Conservation (phyloP, 2,329 filamentous ascomycete species). For the Aphanocladium album region DNA sequence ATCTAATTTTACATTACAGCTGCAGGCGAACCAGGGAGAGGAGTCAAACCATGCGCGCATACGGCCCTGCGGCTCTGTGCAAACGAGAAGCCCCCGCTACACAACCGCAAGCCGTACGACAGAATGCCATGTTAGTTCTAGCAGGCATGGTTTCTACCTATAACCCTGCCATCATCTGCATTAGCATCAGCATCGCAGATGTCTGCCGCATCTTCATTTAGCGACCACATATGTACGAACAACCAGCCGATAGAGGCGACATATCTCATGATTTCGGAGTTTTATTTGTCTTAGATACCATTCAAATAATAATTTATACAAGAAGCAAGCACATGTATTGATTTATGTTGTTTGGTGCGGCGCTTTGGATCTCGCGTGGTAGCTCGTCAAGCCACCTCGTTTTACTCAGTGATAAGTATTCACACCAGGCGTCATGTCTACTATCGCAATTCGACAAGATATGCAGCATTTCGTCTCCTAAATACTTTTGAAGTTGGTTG, state of each 20-base stretch:
- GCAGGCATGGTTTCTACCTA: not conserved
- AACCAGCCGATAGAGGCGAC: not conserved
- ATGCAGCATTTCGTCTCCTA: too few relatives aligned
- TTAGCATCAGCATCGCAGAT: not conserved
- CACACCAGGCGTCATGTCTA: too few relatives aligned
- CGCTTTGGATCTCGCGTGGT: not conserved
- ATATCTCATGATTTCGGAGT: slow-evolving; percentile 5
- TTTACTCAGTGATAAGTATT: too few relatives aligned
- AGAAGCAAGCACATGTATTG: not conserved
- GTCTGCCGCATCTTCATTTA: not conserved
- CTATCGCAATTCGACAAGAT: too few relatives aligned
- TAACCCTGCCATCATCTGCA: not conserved
- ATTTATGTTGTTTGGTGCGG: not conserved
- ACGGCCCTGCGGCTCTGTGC: not conserved
- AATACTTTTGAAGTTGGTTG: too few relatives aligned
- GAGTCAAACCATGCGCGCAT: too few relatives aligned
- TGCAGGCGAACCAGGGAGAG: not conserved
- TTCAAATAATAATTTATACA: not conserved
- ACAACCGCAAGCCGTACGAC: not conserved
- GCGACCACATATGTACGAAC: slow-evolving; percentile 4
- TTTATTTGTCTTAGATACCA: slow-evolving; percentile 13
- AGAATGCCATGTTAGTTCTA: not conserved
- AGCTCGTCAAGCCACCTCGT: not conserved
- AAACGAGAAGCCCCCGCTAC: not conserved
- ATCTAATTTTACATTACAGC: not conserved